Percentiles rank a stretch among this genome's conserved stretches.
phyloP scores from a whole-genome alignment of 176 grass and related monocot species.

The Musa itinerans region DNA sequence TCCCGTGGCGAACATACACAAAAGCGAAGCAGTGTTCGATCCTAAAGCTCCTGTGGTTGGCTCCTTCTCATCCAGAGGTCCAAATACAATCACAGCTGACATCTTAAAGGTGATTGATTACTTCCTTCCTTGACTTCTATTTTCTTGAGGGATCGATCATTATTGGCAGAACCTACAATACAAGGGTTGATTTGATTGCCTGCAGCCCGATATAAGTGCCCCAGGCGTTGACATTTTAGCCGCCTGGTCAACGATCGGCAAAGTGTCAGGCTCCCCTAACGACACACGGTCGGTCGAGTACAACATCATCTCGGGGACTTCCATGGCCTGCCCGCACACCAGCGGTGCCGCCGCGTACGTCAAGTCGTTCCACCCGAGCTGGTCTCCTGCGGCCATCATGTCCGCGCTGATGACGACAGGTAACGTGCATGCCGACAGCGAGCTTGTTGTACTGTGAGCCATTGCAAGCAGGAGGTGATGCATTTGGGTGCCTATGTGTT shows the following conservation, averaged over 20 bases:
- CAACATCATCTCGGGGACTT: conserved; percentile 39
- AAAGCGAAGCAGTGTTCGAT: conserved; percentile 2
- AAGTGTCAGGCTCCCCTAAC: neutral
- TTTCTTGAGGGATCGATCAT: too few species aligned
- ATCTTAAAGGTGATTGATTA: conserved; percentile 42
- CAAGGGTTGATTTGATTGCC: neutral
- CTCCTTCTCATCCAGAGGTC: conserved; percentile 38
- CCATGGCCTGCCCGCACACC: conserved; percentile 33
- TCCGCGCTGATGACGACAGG: conserved; percentile 47
- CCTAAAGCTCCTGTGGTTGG: conserved; percentile 21
- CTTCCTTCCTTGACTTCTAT: neutral
- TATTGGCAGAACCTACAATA: neutral
- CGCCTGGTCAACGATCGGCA: conserved; percentile 14
- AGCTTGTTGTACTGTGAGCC: neutral
- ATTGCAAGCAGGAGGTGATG: neutral
- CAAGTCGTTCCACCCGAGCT: conserved; percentile 39
- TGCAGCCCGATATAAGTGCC: conserved; percentile 45
- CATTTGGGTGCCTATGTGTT: neutral
- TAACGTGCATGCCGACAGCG: neutral
- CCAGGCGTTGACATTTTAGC: conserved; percentile 44
- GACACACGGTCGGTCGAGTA: conserved; percentile 2
- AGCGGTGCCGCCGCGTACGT: conserved; percentile 30
- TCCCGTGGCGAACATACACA: conserved; percentile 28
- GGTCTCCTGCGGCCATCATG: conserved; percentile 52
- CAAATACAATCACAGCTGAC: conserved; percentile 28